phyloP scores from a whole-genome alignment of 306 rosid genomes.

The Sicyos baderoa region DNA sequence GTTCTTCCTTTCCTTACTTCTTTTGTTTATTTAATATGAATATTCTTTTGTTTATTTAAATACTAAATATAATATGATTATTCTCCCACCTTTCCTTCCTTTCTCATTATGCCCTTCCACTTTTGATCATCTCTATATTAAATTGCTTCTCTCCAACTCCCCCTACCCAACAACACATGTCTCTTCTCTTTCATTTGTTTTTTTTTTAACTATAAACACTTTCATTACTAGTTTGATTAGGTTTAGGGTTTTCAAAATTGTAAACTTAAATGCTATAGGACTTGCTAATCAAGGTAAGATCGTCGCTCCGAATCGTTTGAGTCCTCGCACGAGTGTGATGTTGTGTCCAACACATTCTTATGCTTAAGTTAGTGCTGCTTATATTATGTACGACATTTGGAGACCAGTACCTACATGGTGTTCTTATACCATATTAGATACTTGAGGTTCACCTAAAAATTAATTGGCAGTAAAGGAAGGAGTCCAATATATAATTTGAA shows the following conservation, averaged over 20 bases:
- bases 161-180: not conserved
- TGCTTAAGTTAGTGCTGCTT: too few relatives aligned
- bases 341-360: too few relatives aligned
- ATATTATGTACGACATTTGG: too few relatives aligned
- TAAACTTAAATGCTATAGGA: not conserved
- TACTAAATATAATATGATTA: not conserved
- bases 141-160: not conserved
- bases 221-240: not conserved
- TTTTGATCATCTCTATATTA: not conserved
- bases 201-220: not conserved
- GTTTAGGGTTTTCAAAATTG: not conserved
- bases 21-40: not conserved
- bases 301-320: too few relatives aligned
- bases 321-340: too few relatives aligned
- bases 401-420: too few relatives aligned
- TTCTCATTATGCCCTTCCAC: conserved; percentile 17
- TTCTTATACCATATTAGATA: too few relatives aligned
- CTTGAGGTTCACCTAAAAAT: too few relatives aligned
- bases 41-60: not conserved
- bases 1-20: not conserved
- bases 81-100: not conserved
- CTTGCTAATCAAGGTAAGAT: too few relatives aligned
- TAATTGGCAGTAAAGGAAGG: too few relatives aligned
- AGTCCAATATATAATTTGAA: too few relatives aligned
- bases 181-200: not conserved